Evolutionary conservation across 2,329 filamentous ascomycete genomes (phyloP).

Genomic region (Trichophyton simii): DNA sequence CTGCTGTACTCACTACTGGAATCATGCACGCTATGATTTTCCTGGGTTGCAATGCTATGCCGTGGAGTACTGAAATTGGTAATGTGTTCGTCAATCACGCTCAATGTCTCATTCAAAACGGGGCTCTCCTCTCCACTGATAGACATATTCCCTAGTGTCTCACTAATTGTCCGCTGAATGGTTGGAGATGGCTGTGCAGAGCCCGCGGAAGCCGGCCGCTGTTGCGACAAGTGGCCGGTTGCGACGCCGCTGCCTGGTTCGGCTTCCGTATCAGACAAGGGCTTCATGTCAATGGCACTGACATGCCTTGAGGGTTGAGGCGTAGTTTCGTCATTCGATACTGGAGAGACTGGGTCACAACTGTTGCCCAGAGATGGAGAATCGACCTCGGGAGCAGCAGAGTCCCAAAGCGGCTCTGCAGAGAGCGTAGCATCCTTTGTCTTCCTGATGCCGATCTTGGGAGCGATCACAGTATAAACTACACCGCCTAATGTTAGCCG

Average conservation of each 20-base stretch:
- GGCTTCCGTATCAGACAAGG: slow-evolving; percentile 13
- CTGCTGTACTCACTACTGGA: slow-evolving; percentile 86
- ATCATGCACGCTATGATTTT: slow-evolving; percentile 51
- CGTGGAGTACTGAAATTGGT: slow-evolving; percentile 63
- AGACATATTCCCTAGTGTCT: slow-evolving; percentile 39
- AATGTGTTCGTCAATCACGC: slow-evolving; percentile 94
- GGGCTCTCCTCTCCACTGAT: slow-evolving; percentile 51
- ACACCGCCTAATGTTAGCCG: slow-evolving; percentile 3
- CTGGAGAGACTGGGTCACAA: slow-evolving; percentile 16
- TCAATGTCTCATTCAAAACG: slow-evolving; percentile 86
- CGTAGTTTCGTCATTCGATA: slow-evolving; percentile 26
- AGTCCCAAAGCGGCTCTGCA: slow-evolving; percentile 2
- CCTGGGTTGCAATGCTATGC: slow-evolving; percentile 40
- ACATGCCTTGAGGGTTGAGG: slow-evolving; percentile 30
- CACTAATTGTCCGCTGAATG: slow-evolving; percentile 34
- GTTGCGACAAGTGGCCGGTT: slow-evolving; percentile 9
- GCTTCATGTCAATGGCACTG: slow-evolving; percentile 21
- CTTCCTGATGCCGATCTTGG: slow-evolving; percentile 13
- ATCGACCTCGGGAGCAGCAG: neutral
- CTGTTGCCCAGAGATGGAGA: neutral
- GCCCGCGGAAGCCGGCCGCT: neutral
- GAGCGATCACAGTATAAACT: slow-evolving; percentile 20
- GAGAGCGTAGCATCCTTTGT: slow-evolving; percentile 5
- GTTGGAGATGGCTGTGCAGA: slow-evolving; percentile 15
- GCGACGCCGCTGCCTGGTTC: neutral